These are phyloP conservation scores for Fagus crenata DNA, from an alignment of 306 rosid genomes.

Conservation along the genomic window DNA sequence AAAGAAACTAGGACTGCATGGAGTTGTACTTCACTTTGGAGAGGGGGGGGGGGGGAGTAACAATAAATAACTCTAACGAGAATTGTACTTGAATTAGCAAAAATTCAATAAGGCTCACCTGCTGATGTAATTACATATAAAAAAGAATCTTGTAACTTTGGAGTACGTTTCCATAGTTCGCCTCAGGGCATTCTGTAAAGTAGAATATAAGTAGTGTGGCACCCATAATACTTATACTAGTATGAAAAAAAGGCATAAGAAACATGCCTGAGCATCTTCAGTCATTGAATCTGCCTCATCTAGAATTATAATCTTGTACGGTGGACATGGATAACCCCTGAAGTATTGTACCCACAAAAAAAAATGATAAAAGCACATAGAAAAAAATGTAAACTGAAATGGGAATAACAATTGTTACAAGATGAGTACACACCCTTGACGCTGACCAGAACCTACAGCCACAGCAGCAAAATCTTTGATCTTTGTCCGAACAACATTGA, in stretches of 20 bases:
- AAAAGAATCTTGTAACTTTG: constrained; percentile 87
- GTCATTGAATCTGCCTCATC: constrained; percentile 99
- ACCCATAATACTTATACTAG: neutral
- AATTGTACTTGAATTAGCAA: neutral
- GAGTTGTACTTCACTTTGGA: neutral
- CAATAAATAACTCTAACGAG: neutral
- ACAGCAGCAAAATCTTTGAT: constrained; percentile 87
- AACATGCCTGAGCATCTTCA: constrained; percentile 91
- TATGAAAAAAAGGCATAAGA: constrained; percentile 8
- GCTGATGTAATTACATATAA: constrained; percentile 95
- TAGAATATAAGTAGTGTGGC: constrained; percentile 15
- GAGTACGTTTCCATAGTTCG: constrained; percentile 96
- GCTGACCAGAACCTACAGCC: constrained; percentile 62
- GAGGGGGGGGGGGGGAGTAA: neutral
- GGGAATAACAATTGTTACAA: neutral
- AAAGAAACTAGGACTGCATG: neutral
- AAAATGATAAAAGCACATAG: neutral
- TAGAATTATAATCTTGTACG: constrained; percentile 83
- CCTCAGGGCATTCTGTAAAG: constrained; percentile 84
- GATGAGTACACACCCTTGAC: constrained; percentile 49
- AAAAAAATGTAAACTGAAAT: constrained; percentile 6
- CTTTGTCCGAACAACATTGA: constrained; percentile 90
- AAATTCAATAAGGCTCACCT: constrained; percentile 40
- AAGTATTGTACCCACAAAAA: constrained; percentile 18
- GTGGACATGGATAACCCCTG: constrained; percentile 88